A percentile compares a stretch with the other conserved stretches of the same genome.
Conservation (phyloP, 1,284 basidiomycete genomes). For the Somion occarium region DNA sequence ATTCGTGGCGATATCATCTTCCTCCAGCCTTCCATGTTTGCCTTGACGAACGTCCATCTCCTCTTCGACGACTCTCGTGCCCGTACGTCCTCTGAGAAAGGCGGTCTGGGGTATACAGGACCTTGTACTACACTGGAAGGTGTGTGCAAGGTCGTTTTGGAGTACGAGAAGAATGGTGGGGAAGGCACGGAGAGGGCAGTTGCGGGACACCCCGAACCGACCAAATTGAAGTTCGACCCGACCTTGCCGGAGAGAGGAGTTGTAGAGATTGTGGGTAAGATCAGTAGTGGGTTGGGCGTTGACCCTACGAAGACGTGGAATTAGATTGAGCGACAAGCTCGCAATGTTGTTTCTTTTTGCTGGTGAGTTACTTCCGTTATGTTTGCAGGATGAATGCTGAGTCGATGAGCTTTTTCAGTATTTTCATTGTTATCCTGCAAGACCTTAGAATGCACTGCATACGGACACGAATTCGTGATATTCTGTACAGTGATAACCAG, state of each 20-base stretch:
- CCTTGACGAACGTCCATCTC: constrained; percentile 57
- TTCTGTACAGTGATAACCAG: too few species aligned
- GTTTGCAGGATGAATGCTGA: too few species aligned
- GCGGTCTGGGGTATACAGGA: constrained; percentile 58
- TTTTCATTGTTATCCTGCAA: too few species aligned
- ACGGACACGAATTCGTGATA: too few species aligned
- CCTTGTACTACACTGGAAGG: constrained; percentile 28
- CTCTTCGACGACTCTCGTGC: constrained; percentile 71
- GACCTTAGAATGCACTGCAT: too few species aligned
- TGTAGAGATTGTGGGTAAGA: constrained; percentile 28
- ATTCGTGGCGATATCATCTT: constrained; percentile 52
- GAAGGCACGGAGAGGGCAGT: constrained; percentile 28
- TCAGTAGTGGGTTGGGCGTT: constrained; percentile 24
- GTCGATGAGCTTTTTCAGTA: too few species aligned
- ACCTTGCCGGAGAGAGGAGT: constrained; percentile 29
- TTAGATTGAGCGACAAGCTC: not conserved
- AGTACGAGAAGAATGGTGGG: constrained; percentile 38
- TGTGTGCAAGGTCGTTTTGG: constrained; percentile 39
- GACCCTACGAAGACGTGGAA: constrained; percentile 14
- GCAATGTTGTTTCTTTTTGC: too few species aligned
- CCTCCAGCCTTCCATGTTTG: constrained; percentile 65
- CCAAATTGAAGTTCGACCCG: constrained; percentile 31
- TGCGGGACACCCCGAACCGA: constrained; percentile 18
- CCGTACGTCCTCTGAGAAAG: constrained; percentile 47
- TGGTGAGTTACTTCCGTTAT: too few species aligned